Base-by-base conservation (phyloP, 495 filamentous ascomycete species). In the Penicillium desertorum region DNA sequence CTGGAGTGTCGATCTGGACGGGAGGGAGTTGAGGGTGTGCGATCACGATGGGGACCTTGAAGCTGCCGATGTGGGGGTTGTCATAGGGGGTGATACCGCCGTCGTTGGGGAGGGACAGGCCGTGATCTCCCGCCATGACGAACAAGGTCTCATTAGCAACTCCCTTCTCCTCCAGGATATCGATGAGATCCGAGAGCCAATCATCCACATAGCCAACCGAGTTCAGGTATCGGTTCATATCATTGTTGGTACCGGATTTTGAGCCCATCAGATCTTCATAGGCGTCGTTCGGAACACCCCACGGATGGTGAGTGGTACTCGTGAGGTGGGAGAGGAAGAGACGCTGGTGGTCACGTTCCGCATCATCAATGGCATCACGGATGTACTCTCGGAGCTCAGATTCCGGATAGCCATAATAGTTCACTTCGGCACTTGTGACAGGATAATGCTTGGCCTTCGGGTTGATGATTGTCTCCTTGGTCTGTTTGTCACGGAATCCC, bases 331-430 rank as follows among this genome's bases (percentile, higher is more conserved):
- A 74, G 23, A 81, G 62, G 62, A 81, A 80, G 9, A 80, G 58
- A 39, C 79, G 75, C 36, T 69, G 62, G 45, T 78, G 68, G 42
- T 73, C 70, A 23, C 56, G 49, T 53, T 79, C 74, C 0, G 79
- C 78, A 4, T 71, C 64, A 25, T 74, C 70, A 45, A 81, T 76
- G 5, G 76, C 66, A 57, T 81, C 78, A 7, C 73, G 66, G 34
- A 81, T 68, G 51, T 81, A 80, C 5, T 76, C 75, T 12, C 70
- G 61, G 0, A 81, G 64, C 43, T 74, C 72, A 0, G 66, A 71
- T 57, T 81, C 79, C 4, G 74, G 64, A 32, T 79, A 80, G 8
- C 77, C 79, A 54, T 80, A 81, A 63, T 80, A 81, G 48, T 81
- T 81, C 17, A 76, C 55, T 54, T 79, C 75, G 29, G 67, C 56